Evolutionary conservation across 257 asterid species (phyloP), one percentile per base, ranked within the genome.

Genomic region (Solanum pinnatisectum): DNA sequence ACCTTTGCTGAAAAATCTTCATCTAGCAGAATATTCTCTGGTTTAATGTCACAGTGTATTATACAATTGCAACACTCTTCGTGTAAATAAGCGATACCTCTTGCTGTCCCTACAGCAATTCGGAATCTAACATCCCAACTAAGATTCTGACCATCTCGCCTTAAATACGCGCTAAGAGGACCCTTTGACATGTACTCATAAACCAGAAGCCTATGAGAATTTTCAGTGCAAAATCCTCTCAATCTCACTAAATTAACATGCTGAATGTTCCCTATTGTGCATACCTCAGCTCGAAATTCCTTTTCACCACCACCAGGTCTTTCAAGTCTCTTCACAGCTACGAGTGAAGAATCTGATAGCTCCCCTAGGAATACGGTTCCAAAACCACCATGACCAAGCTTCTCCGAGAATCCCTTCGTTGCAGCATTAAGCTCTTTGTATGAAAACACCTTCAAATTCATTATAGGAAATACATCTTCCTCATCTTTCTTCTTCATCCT

Each of bases 301-400:
- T 93, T 93, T 84, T 96, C 98, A 27, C 96, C 98, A 14, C 96
- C 93, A 67, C 97, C 96, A 12, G 96, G 94, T 88, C 96, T 89
- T 87, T 95, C 98, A 5, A 95, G 98, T 30, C 98, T 91, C 86
- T 96, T 96, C 88, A 95, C 98, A 49, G 98, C 98, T 59, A 96
- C 94, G 2, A 87, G 60, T 0, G 95, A 88, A 68, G 95, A 91
- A 89, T 96, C 96, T 1, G 92, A 88, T 30, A 96, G 78, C 68
- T 59, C 91, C 10, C 98, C 98, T 40, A 78, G 96, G 79, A 95
- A 95, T 59, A 96, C 98, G 0, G 96, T 94, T 22, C 98, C 98
- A 68, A 94, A 96, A 14, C 98, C 98, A 44, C 98, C 98, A 83
- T 95, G 97, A 2, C 98, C 98, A 16, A 96, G 96, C 92, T 96